Base-by-base conservation (phyloP, 78 protist genomes). In the Capsaspora owczarzaki region DNA sequence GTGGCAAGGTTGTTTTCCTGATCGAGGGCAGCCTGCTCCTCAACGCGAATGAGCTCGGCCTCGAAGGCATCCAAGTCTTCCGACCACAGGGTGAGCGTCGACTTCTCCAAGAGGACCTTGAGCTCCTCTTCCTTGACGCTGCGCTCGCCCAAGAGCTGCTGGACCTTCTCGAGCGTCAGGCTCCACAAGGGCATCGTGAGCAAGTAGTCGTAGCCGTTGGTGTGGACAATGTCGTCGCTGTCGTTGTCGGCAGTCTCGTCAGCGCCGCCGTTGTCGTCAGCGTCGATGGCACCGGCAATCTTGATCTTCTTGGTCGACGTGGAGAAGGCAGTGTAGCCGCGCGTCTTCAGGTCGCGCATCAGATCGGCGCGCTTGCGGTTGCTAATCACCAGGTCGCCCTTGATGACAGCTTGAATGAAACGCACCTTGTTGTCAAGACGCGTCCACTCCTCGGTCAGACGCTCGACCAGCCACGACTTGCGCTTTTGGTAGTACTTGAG, bases 401-500 rank as follows among this genome's bases (percentile, higher is more conserved):
- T 72, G 78, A 88, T 53, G 25, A 94, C 95, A 41, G 77, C 85
- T 12, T 33, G 69, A 40, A 94, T 87, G 79, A 94, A 94, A 31
- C 94, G 85, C 46, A 89, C 94, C 66, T 81, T 86, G 88, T 90
- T 92, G 61, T 82, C 74, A 22, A 94, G 84, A 37, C 74, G 53
- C 41, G 41, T n/a, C 35, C 51, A 76, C 78, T 86, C 61, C 33
- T 47, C 79, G 42, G 1, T 27, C 41, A 90, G 44, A 61, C 22
- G n/a, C 27, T 51, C 79, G 37, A 69, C 29, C 29, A 86, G 77
- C 40, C 20, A 29, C 40, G 29, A 68, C 81, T 86, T 91, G 80
- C 99, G 90, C 85, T 78, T 75, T 70, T 71, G 85, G 85, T 97
- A 97, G 74, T 14, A 8, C 37, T 66, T 51, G 47, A 89, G 70